Evolutionary conservation across 2,329 filamentous ascomycete genomes (phyloP).

Genomic region (Penicillium frequentans): DNA sequence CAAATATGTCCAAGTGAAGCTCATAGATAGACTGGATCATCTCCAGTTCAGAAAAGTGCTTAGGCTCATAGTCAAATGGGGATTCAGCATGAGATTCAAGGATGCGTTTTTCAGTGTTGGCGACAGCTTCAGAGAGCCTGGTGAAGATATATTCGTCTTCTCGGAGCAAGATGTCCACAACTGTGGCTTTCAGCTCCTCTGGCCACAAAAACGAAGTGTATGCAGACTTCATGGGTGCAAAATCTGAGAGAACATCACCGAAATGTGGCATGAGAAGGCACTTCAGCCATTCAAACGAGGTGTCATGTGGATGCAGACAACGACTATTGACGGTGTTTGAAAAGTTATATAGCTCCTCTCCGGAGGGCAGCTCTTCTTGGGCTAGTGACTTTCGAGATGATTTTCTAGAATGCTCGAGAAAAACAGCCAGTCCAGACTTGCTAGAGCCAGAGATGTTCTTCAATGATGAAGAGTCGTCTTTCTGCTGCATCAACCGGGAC

Average conservation of each 20-base stretch:
- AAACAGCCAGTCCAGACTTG: conserved; percentile 53
- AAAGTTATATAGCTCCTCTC: conserved; percentile 42
- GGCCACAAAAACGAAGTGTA: conserved; percentile 59
- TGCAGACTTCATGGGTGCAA: conserved; percentile 39
- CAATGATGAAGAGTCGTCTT: conserved; percentile 50
- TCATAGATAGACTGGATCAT: conserved; percentile 64
- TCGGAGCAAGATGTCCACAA: conserved; percentile 54
- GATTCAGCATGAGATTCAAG: conserved; percentile 19
- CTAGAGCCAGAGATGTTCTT: conserved; percentile 50
- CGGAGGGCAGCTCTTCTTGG: conserved; percentile 41
- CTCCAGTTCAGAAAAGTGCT: conserved; percentile 46
- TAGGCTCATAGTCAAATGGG: conserved; percentile 27
- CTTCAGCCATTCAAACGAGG: conserved; percentile 56
- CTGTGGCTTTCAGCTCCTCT: conserved; percentile 54
- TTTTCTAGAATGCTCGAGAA: conserved; percentile 57
- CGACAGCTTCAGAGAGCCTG: conserved; percentile 37
- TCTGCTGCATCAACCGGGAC: conserved; percentile 45
- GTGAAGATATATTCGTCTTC: conserved; percentile 56
- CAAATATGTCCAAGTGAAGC: conserved; percentile 66
- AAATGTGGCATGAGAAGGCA: conserved; percentile 48
- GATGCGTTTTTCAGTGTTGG: conserved; percentile 27
- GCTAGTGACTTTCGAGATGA: conserved; percentile 39
- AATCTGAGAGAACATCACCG: conserved; percentile 16
- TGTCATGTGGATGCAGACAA: conserved; percentile 52
- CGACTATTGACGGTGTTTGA: conserved; percentile 46